phyloP scores from a whole-genome alignment of 768 basidiomycete genomes.

The Psilocybe subaeruginosa region DNA sequence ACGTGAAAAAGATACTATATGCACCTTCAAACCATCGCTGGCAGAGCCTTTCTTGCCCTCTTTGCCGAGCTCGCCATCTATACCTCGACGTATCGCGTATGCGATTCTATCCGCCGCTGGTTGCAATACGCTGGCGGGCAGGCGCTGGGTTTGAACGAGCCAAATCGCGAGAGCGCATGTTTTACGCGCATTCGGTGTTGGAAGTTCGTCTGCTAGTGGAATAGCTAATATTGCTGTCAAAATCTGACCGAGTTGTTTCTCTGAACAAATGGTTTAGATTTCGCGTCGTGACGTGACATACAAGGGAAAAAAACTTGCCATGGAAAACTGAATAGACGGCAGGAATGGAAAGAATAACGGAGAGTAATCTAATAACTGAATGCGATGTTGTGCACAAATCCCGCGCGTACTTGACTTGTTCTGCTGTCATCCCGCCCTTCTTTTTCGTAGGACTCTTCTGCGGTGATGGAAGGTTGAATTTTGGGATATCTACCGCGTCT shows the following conservation, averaged over 20 bases:
- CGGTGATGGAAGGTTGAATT: constrained; percentile 62
- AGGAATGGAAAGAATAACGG: constrained; percentile 60
- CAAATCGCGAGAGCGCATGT: constrained; percentile 80
- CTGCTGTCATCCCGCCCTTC: constrained; percentile 73
- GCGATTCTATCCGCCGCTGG: constrained; percentile 71
- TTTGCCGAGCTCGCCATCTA: constrained; percentile 84
- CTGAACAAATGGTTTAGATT: constrained; percentile 35
- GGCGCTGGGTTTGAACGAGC: constrained; percentile 71
- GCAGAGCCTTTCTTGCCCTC: constrained; percentile 88
- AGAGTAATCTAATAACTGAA: constrained; percentile 68
- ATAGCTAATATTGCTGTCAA: constrained; percentile 70
- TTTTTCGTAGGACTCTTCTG: constrained; percentile 68
- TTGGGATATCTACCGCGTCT: constrained; percentile 26
- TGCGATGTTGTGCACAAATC: constrained; percentile 79
- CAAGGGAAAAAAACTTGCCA: constrained; percentile 40
- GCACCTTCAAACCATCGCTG: constrained; percentile 78
- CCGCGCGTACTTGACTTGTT: constrained; percentile 77
- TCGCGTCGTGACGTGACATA: constrained; percentile 15
- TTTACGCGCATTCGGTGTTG: constrained; percentile 86
- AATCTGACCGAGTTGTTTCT: constrained; percentile 59
- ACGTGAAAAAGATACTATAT: constrained; percentile 17
- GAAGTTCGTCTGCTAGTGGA: constrained; percentile 67
- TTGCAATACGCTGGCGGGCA: constrained; percentile 61
- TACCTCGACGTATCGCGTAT: constrained; percentile 71
- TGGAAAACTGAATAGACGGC: constrained; percentile 63